Conservation (phyloP, 23 red algal species). For the Gracilaria gracilis region DNA sequence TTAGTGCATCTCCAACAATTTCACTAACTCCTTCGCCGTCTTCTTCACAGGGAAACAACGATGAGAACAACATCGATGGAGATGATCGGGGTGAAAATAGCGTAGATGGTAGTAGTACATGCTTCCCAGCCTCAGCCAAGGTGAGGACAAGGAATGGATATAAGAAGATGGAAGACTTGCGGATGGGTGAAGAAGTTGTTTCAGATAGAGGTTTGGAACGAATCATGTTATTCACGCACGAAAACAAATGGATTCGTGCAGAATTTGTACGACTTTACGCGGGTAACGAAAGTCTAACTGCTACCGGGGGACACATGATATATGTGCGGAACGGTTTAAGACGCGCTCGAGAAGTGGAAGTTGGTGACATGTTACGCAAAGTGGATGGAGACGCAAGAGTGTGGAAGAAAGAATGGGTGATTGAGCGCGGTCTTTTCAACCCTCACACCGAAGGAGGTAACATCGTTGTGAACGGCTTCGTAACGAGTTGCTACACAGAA, state of each 20-base stretch:
- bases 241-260: background rate
- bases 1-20: background rate
- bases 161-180: constrained; percentile 44
- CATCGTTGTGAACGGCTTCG: constrained; percentile 49
- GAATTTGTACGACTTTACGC: constrained; percentile 58
- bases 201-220: constrained; percentile 38
- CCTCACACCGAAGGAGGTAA: constrained; percentile 45
- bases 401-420: constrained; percentile 18
- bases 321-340: constrained; percentile 29
- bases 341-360: constrained; percentile 19
- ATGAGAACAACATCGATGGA: background rate
- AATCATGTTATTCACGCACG: constrained; percentile 62
- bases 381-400: background rate
- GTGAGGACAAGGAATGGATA: constrained; percentile 8
- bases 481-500: constrained; percentile 55
- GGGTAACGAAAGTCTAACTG: constrained; percentile 24
- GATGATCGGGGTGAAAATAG: constrained; percentile 3
- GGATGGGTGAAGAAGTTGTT: constrained; percentile 53
- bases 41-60: background rate
- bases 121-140: constrained; percentile 66
- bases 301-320: constrained; percentile 55
- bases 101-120: constrained; percentile 49
- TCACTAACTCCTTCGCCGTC: constrained; percentile 25
- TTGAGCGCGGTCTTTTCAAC: constrained; percentile 56
- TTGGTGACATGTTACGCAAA: constrained; percentile 21